Conservation (phyloP, 495 filamentous ascomycete species). For the Penicillium paradoxum region DNA sequence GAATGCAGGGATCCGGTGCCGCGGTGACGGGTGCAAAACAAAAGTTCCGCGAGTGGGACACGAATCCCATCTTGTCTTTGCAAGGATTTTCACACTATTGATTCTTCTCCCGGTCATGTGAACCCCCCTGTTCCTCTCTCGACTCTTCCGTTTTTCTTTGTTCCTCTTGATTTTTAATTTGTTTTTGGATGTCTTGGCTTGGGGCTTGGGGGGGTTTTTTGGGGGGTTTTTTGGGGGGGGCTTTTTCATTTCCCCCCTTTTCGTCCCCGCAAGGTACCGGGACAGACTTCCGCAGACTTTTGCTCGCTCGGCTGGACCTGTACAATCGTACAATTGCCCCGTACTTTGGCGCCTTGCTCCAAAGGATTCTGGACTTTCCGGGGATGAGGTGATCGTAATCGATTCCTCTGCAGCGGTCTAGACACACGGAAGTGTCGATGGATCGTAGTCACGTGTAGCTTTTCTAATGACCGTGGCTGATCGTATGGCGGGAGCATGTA, state of each 20-base stretch:
- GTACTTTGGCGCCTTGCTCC: slow-evolving; percentile 9
- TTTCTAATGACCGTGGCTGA: background rate
- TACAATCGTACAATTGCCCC: background rate
- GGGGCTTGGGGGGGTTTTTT: no score
- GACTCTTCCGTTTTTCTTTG: background rate
- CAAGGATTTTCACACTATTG: slow-evolving; percentile 26
- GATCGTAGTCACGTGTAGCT: background rate
- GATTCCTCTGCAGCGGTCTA: slow-evolving; percentile 3
- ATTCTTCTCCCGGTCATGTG: slow-evolving; percentile 32
- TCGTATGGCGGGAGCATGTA: background rate
- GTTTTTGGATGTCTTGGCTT: background rate
- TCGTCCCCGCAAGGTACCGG: background rate
- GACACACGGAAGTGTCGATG: background rate
- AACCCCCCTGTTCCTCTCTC: slow-evolving; percentile 11
- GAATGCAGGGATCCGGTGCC: slow-evolving; percentile 37
- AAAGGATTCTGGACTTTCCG: background rate
- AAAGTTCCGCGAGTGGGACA: slow-evolving; percentile 16
- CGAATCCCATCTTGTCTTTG: slow-evolving; percentile 13
- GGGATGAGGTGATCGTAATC: background rate
- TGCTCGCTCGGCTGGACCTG: slow-evolving; percentile 4
- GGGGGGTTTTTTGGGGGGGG: no score
- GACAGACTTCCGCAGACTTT: slow-evolving; percentile 2
- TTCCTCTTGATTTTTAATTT: background rate
- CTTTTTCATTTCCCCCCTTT: background rate
- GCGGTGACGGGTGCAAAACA: slow-evolving; percentile 36